Conservation (phyloP, 768 basidiomycete genomes). For the Hortiboletus campestris region DNA sequence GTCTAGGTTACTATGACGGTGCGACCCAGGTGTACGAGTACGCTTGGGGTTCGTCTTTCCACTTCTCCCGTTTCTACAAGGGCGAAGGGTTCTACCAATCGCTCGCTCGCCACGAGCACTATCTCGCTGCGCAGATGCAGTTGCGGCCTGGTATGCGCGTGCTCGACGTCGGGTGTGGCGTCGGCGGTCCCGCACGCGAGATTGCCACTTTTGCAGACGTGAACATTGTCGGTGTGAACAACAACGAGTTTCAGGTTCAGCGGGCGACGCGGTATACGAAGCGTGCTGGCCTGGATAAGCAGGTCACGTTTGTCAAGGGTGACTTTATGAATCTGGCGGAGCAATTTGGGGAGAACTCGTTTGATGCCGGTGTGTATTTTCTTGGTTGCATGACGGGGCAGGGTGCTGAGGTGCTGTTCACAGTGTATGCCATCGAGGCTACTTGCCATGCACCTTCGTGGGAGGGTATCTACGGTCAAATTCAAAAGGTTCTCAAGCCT, state of each 20-base stretch:
- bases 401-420: slow-evolving; percentile 5
- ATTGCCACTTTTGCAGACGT: slow-evolving; percentile 91
- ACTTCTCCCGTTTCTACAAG: slow-evolving; percentile 96
- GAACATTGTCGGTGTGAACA: slow-evolving; percentile 84
- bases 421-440: slow-evolving; percentile 96
- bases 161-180: slow-evolving; percentile 97
- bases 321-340: slow-evolving; percentile 96
- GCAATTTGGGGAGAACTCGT: slow-evolving; percentile 87
- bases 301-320: slow-evolving; percentile 83
- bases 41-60: slow-evolving; percentile 89
- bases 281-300: slow-evolving; percentile 68
- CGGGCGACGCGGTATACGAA: slow-evolving; percentile 84
- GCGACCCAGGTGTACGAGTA: slow-evolving; percentile 95
- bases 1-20: slow-evolving; percentile 92
- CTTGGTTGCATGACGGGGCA: neutral
- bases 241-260: slow-evolving; percentile 92
- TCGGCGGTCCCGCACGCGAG: slow-evolving; percentile 95
- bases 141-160: slow-evolving; percentile 91
- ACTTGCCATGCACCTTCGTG: slow-evolving; percentile 95
- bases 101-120: slow-evolving; percentile 92
- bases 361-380: slow-evolving; percentile 79
- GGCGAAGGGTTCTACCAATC: slow-evolving; percentile 76
- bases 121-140: slow-evolving; percentile 83
- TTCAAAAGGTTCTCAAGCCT: slow-evolving; percentile 91
- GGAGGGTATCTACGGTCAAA: slow-evolving; percentile 94